Evolutionary conservation across 2,329 filamentous ascomycete species (phyloP), one percentile per base, ranked within the genome.

Genomic region (Penicillium sp.): DNA sequence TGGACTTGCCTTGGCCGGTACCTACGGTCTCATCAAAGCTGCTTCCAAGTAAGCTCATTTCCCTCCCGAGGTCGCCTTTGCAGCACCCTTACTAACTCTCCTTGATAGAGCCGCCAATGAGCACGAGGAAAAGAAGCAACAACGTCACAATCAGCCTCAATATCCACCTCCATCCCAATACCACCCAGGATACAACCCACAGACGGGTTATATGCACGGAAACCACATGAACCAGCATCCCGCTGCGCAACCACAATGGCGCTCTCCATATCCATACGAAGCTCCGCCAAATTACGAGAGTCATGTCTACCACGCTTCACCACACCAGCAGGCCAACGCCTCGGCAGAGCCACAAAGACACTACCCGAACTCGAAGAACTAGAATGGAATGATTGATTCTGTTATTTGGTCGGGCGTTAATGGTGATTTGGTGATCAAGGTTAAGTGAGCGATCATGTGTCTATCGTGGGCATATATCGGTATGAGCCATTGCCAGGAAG

Each of bases 121-220:
- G 11, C 17, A 47, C 21, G 37, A 47, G 36, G 44, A 41, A 5
- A 44, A 36, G 16, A 47, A 44, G 19, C 29, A 38, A 34, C 25
- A 41, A 7, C 37, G 37, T 15, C 18, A 33, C 13, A 36, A 15
- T 18, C 31, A 39, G 8, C n/a, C n/a, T n/a, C n/a, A 26, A 34
- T 15, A 21, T 17, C 20, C 23, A 35, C 9, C 26, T 14, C 23
- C 29, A 34, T 13, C 16, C 14, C 37, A 34, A 18, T 15, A 38
- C 7, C 21, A 31, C 11, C 9, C 33, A 1, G 21, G 7, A 2
- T 7, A 41, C 11, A 21, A 36, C 9, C 13, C 33, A 6, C 23
- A 39, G 16, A 33, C 28, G 36, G 19, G 33, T n/a, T 17, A 40
- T n/a, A 30, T 26, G 32, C 29, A 41, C 33, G 21, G 11, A 13